Base-by-base conservation (phyloP, 306 rosid genomes). In the Cyclanthera cordifolia region DNA sequence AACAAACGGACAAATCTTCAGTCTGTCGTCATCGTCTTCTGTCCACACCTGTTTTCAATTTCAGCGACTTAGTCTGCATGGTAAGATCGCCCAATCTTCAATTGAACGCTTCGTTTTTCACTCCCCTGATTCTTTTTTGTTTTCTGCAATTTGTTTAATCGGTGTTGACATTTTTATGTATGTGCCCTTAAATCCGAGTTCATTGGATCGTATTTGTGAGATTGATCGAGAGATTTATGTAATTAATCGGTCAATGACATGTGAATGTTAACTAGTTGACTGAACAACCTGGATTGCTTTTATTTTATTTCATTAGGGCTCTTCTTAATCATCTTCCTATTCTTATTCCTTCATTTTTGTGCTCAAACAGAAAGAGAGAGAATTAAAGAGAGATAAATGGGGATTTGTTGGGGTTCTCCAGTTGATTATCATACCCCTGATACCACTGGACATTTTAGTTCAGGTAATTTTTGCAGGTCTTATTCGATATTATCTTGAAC, bases 361-460 rank as follows among this genome's bases (percentile, higher is more conserved):
- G 15, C 34, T 52, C 17, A 12, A 20, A 14, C 32, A 77, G 70
- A 39, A 75, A 69, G 67, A 69, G 34, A 45, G 21, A 20, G 16
- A 73, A 58, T n/a, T 14, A 48, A 28, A 53, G 37, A 3, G 67
- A 45, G 73, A 63, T 19, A 68, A 49, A 91, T 91, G 97, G 97
- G 97, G 55, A 86, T n/a, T 80, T 91, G 97, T 79, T 91, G 86
- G 88, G 77, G 83, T 78, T 84, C 88, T 75, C 46, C 70, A 32
- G 75, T 76, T 75, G 71, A 60, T 6, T 45, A 60, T 76, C 64
- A 78, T 64, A 79, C 77, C 15, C 77, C 84, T 43, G 37, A 59
- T 30, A 73, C 83, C 25, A 81, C 90, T 14, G 86, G 87, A 74
- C 68, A 52, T 48, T 78, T 88, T 32, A 86, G 78, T 65, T 49